phyloP scores from a whole-genome alignment of 1,139 yeast genomes.

The Yarrowia galli region DNA sequence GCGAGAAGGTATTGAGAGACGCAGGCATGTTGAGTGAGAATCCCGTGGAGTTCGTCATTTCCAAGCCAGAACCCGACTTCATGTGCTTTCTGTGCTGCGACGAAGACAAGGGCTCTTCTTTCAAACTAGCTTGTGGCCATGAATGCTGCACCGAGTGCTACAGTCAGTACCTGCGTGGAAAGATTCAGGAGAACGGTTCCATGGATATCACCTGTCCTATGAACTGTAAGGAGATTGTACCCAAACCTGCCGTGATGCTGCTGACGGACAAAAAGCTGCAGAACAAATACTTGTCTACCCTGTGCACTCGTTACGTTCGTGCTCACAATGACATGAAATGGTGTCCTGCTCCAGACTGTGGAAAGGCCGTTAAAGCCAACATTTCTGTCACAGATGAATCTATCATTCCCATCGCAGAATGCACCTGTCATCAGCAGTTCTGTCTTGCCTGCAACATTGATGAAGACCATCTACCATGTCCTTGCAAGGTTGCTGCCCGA shows the following conservation, averaged over 20 bases:
- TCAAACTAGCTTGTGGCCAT: constrained; percentile 72
- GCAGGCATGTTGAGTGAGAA: constrained; percentile 20
- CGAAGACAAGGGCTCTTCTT: constrained; percentile 55
- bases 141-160: constrained; percentile 74
- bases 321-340: constrained; percentile 63
- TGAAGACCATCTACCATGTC: constrained; percentile 78
- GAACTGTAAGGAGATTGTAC: constrained; percentile 49
- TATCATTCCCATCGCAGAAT: constrained; percentile 69
- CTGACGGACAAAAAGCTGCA: constrained; percentile 49
- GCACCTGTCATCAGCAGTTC: constrained; percentile 72
- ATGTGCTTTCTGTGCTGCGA: constrained; percentile 78
- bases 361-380: constrained; percentile 61
- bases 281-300: constrained; percentile 45
- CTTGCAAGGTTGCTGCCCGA: constrained; percentile 69
- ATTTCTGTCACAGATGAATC: constrained; percentile 51
- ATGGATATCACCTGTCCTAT: constrained; percentile 67
- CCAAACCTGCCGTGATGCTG: constrained; percentile 52
- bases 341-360: constrained; percentile 93
- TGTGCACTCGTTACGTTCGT: constrained; percentile 59
- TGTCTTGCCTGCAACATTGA: constrained; percentile 74
- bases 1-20: constrained; percentile 8
- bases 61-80: constrained; percentile 49
- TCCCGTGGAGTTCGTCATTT: neutral
- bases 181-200: constrained; percentile 60
- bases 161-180: constrained; percentile 61